Evolutionary conservation across 192 early-diverging fungal species (phyloP).

Genomic region (Backusella liffmaniae): DNA sequence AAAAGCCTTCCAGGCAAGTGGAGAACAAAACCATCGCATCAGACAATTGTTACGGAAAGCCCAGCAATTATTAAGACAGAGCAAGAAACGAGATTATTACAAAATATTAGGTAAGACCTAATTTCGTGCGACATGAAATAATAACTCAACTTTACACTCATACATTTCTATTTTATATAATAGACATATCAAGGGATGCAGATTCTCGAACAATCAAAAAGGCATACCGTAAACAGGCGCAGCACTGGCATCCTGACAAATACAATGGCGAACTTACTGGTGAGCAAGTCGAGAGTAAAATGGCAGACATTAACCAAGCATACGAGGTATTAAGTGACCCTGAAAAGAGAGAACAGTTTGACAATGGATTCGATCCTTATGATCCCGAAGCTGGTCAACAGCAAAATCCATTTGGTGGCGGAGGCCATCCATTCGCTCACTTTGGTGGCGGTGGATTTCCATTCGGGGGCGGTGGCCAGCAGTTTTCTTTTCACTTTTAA

Average conservation of each 20-base stretch:
- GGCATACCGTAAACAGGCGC: constrained; percentile 86
- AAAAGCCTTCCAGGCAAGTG: constrained; percentile 63
- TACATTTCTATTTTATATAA: not conserved
- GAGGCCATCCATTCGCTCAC: constrained; percentile 47
- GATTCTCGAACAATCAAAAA: constrained; percentile 81
- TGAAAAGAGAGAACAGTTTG: constrained; percentile 57
- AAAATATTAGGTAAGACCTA: constrained; percentile 66
- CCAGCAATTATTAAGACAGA: constrained; percentile 55
- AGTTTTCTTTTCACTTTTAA: constrained; percentile 20
- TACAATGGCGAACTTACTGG: constrained; percentile 71
- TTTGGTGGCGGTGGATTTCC: constrained; percentile 54
- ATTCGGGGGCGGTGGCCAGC: constrained; percentile 48
- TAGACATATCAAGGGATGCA: constrained; percentile 71
- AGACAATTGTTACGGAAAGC: constrained; percentile 61
- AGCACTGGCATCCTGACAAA: constrained; percentile 83
- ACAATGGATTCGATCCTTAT: constrained; percentile 78
- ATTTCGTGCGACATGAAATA: too few species aligned
- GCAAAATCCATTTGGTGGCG: constrained; percentile 36
- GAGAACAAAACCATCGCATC: constrained; percentile 55
- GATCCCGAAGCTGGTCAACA: constrained; percentile 59
- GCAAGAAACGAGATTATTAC: constrained; percentile 87
- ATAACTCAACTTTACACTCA: not conserved
- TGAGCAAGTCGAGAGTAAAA: constrained; percentile 82
- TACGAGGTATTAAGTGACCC: constrained; percentile 81
- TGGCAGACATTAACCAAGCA: constrained; percentile 91